Percentiles rank a stretch among this genome's conserved stretches.
These are phyloP conservation scores for Nitzschia sp. DNA, from an alignment of 108 stramenopile genomes.

Conservation along the genomic window DNA sequence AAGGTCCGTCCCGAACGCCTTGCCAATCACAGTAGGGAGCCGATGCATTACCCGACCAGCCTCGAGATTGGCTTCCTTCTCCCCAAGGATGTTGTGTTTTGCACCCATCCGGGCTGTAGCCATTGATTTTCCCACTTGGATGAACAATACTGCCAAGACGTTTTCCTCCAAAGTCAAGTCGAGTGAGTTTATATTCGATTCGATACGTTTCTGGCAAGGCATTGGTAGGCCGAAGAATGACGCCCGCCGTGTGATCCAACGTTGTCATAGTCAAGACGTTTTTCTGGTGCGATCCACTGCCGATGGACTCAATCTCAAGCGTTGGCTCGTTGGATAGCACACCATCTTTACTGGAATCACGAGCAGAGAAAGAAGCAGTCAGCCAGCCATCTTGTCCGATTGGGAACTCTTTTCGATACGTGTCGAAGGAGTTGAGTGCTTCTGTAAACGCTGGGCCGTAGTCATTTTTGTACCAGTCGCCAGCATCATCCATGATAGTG, in stretches of 20 bases:
- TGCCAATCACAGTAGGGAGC: slow-evolving; percentile 28
- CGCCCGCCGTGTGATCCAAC: slow-evolving; percentile 14
- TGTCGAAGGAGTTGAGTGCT: slow-evolving; percentile 19
- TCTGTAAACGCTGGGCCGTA: slow-evolving; percentile 26
- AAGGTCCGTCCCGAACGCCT: slow-evolving; percentile 6
- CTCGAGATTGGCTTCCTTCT: slow-evolving; percentile 20
- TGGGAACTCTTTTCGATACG: slow-evolving; percentile 28
- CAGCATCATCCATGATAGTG: slow-evolving; percentile 24
- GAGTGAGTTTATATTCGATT: slow-evolving; percentile 31
- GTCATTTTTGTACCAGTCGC: slow-evolving; percentile 24
- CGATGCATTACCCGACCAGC: slow-evolving; percentile 18
- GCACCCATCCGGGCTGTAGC: slow-evolving; percentile 24
- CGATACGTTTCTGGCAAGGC: slow-evolving; percentile 25
- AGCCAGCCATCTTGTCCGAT: slow-evolving; percentile 27
- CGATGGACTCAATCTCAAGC: slow-evolving; percentile 2
- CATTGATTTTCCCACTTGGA: slow-evolving; percentile 22
- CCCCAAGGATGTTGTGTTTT: slow-evolving; percentile 36
- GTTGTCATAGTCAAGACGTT: slow-evolving; percentile 11
- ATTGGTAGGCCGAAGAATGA: slow-evolving; percentile 21
- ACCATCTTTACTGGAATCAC: slow-evolving; percentile 27
- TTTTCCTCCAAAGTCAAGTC: slow-evolving; percentile 21
- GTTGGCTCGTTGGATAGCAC: slow-evolving; percentile 1
- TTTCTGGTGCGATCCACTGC: neutral
- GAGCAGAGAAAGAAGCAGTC: slow-evolving; percentile 20
- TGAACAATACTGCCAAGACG: slow-evolving; percentile 16